A percentile compares a stretch with the other conserved stretches of the same genome.
phyloP scores from a whole-genome alignment of 371 early-diverging fungal species.

The Mortierella sp. region DNA sequence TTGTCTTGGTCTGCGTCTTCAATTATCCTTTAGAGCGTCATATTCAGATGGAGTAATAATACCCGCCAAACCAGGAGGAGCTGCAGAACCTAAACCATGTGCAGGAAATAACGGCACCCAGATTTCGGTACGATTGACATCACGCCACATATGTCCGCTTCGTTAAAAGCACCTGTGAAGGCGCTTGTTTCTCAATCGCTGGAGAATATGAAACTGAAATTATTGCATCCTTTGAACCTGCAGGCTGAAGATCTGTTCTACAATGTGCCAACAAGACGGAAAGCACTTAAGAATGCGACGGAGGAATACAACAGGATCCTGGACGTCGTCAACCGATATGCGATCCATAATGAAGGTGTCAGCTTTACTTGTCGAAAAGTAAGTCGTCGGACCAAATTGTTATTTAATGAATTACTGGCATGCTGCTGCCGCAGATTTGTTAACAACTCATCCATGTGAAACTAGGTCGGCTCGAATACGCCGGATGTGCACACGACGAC shows the following conservation, averaged over 20 bases:
- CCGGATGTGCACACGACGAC: conserved; percentile 84
- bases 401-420: neutral
- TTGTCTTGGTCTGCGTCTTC: neutral
- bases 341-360: conserved; percentile 89
- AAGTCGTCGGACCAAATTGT: neutral
- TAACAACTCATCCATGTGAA: neutral
- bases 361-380: conserved; percentile 91
- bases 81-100: conserved; percentile 86
- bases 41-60: conserved; percentile 90
- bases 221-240: neutral
- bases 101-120: conserved; percentile 95
- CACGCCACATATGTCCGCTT: neutral
- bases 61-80: conserved; percentile 77
- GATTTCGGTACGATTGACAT: conserved; percentile 72
- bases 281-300: conserved; percentile 82
- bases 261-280: conserved; percentile 86
- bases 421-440: neutral
- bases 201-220: neutral
- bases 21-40: conserved; percentile 65
- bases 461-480: conserved; percentile 71
- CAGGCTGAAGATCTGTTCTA: conserved; percentile 94
- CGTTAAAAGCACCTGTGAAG: neutral
- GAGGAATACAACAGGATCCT: conserved; percentile 93
- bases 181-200: neutral
- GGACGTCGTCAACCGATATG: conserved; percentile 90